phyloP scores from a whole-genome alignment of 176 grass and related monocot genomes.

The Carex myosuroides region DNA sequence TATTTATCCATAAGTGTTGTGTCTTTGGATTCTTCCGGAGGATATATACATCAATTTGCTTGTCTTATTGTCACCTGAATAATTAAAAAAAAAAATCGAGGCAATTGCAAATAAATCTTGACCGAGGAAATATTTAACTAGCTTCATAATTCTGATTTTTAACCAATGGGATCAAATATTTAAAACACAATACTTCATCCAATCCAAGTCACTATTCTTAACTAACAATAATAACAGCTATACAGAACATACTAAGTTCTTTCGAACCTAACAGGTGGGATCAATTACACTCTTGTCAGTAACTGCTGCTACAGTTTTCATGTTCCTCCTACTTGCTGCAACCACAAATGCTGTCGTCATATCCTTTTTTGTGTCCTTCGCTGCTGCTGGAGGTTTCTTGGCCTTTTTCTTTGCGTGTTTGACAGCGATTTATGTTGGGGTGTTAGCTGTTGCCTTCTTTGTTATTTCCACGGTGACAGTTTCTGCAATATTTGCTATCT shows the following conservation, averaged over 20 bases:
- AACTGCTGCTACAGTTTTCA: constrained; percentile 65
- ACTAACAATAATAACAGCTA: not conserved
- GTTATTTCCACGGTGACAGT: constrained; percentile 48
- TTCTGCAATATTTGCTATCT: constrained; percentile 43
- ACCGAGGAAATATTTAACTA: not conserved
- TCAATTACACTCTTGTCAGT: constrained; percentile 54
- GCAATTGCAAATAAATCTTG: not conserved
- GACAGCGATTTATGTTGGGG: constrained; percentile 62
- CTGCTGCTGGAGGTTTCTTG: constrained; percentile 76
- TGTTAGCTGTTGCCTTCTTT: constrained; percentile 58
- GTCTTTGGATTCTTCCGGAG: not conserved
- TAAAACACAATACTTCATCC: not conserved
- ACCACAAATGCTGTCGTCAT: constrained; percentile 63
- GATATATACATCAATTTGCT: not conserved
- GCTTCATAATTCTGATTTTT: not conserved
- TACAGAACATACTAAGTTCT: not conserved
- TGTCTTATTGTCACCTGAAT: not conserved
- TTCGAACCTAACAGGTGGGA: constrained; percentile 52
- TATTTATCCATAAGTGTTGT: not conserved
- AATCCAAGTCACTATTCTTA: not conserved
- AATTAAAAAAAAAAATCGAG: not conserved
- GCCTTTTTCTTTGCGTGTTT: constrained; percentile 80
- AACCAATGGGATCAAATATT: not conserved
- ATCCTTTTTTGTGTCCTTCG: constrained; percentile 71
- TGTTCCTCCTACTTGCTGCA: constrained; percentile 65